Evolutionary conservation across 1,284 basidiomycete genomes (phyloP), one percentile per base, ranked within the genome.

Genomic region (Earliella scabrosa): DNA sequence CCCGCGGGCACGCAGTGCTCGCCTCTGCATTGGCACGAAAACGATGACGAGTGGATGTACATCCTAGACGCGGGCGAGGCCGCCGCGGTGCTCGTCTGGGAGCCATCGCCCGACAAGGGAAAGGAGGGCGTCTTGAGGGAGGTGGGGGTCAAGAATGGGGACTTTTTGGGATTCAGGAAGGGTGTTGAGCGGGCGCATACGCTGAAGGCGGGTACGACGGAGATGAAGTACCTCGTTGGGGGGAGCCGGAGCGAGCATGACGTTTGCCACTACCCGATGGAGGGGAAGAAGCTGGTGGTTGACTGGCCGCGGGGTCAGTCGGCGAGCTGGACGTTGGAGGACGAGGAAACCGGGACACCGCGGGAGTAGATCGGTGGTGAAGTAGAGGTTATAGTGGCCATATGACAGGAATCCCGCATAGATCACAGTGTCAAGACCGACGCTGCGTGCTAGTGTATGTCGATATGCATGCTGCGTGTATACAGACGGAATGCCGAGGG

Each of bases 31-130:
- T 68, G 66, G 63, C 69, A 71, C 54, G 59, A 45, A 35, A 56
- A 58, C 41, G 68, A 68, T 29, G 69, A 71, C 49, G 69, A 71
- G 54, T 71, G 66, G 66, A 56, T 62, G 50, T 71, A 65, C 54
- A 60, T 71, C 45, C 44, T 71, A 36, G 66, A 68, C 20, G 68
- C 66, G 10, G 65, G 64, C 13, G 60, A 59, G n/a, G 64, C 54
- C 49, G 66, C 61, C 2, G 54, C 46, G 10, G 45, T 68, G 24
- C 36, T 69, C 47, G 36, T 64, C n/a, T 59, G 50, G 36, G 62
- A 65, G 29, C 29, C 13, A 9, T 62, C 3, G n/a, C 34, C 63
- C 61, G 7, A 63, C 5, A 11, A 20, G 6, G 36, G 44, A 7
- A 39, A 36, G 13, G 23, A 21, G 26, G 43, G 34, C 32, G 45